Evolutionary conservation across 441 rosid species (phyloP), one percentile per base, ranked within the genome.

Genomic region (Isatis lusitanica): DNA sequence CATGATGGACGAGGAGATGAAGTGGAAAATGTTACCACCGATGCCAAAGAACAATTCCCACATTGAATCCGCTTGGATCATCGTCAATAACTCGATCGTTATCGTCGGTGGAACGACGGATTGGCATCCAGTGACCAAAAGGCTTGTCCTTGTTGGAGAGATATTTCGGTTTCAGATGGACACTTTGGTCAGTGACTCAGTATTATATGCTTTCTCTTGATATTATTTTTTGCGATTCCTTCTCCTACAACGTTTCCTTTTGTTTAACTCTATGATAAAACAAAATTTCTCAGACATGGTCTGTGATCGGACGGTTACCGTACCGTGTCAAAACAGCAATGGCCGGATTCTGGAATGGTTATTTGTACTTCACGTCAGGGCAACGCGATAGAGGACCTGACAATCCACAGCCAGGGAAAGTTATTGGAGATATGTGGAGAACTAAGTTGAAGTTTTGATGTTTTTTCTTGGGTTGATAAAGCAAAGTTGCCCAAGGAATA

Each of bases 11-110:
- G 68, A 78, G 62, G 84, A 85, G 65, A 88, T 82, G 90, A 88
- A 87, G 84, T 93, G 98, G 98, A 82, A 83, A 76, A 77, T 75
- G 73, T 74, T 90, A 52, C 86, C 94, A 70, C 67, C 89, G 12
- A 85, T 93, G 94, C 94, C 94, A 53, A 93, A 91, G 79, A 86
- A 91, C 33, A 74, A 87, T 75, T 93, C 98, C 7, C 98, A 91
- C 75, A 90, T 91, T 21, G 97, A 93, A 76, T 90, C 87, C 17
- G 84, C 97, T 6, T 93, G 98, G 98, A 86, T 84, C 35, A 66
- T 87, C 0, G 86, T 85, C 48, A 93, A 93, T 78, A 84, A 87
- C 82, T 91, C 97, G 1, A 81, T 91, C 11, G 75, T 90, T 69
- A 87, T 91, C 33, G 66, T 87, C 0, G 97, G 97, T 64, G 98